phyloP scores from a whole-genome alignment of 192 early-diverging fungal species.

The Backusella australiensis region DNA sequence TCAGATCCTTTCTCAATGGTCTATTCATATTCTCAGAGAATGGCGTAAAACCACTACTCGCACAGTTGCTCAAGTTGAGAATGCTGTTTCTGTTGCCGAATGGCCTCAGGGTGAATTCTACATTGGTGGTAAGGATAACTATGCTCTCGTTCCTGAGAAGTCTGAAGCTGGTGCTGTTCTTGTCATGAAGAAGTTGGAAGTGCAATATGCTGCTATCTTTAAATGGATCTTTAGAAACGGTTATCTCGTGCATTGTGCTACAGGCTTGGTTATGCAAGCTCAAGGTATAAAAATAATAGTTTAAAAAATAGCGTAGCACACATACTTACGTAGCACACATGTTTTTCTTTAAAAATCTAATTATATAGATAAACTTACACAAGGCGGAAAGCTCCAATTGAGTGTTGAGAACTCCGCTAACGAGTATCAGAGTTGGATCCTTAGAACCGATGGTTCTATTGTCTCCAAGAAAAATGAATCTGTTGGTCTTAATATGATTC shows the following conservation, averaged over 20 bases:
- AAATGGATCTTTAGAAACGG: conserved; percentile 25
- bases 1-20: conserved; percentile 24
- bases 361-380: conserved; percentile 6
- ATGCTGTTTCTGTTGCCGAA: not conserved
- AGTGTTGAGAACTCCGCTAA: not conserved
- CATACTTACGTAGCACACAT: not conserved
- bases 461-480: conserved; percentile 1
- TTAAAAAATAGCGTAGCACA: not conserved
- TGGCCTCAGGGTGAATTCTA: conserved; percentile 29
- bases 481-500: conserved; percentile 14
- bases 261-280: conserved; percentile 24
- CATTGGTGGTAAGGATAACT: conserved; percentile 14
- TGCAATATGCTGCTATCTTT: conserved; percentile 6
- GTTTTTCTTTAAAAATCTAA: not conserved
- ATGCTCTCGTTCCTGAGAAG: conserved; percentile 12
- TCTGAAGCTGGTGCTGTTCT: conserved; percentile 16
- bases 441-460: conserved; percentile 31
- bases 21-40: conserved; percentile 19
- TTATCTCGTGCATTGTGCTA: conserved; percentile 24
- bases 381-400: conserved; percentile 19
- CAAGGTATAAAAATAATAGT: conserved; percentile 12
- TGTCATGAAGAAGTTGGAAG: conserved; percentile 6
- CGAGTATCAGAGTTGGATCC: conserved; percentile 14
- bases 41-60: conserved; percentile 11
- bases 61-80: not conserved